These are phyloP conservation scores for Tephrocybe sp. DNA, from an alignment of 768 basidiomycete species.

Conservation along the genomic window DNA sequence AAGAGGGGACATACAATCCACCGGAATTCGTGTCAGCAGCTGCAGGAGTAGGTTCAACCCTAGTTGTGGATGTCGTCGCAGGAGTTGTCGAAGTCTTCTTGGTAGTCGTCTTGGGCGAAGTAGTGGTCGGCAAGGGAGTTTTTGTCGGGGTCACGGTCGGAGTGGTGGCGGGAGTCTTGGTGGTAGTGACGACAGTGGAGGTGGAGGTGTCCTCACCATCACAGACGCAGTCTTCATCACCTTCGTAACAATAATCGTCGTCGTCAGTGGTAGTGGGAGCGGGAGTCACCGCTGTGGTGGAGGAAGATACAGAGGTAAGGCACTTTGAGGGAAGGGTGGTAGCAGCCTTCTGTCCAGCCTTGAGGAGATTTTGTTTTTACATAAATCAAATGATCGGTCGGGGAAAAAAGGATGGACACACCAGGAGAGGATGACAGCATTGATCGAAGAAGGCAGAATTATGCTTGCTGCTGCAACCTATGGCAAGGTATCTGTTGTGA, in stretches of 20 bases:
- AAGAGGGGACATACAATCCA: conserved; percentile 43
- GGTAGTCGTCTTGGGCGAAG: conserved; percentile 20
- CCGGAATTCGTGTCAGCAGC: conserved; percentile 27
- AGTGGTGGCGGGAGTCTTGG: conserved; percentile 10
- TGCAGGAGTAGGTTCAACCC: conserved; percentile 14
- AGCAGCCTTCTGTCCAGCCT: conserved; percentile 53
- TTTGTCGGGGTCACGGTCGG: neutral
- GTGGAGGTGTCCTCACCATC: conserved; percentile 23
- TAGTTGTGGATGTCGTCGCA: conserved; percentile 12
- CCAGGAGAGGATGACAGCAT: conserved; percentile 75
- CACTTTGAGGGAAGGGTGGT: conserved; percentile 52
- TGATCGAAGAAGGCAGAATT: conserved; percentile 57
- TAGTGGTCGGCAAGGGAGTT: conserved; percentile 5
- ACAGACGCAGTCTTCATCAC: conserved; percentile 16
- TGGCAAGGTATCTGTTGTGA: conserved; percentile 61
- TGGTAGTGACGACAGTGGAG: conserved; percentile 14
- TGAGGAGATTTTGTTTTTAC: neutral
- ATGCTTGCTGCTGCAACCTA: conserved; percentile 50
- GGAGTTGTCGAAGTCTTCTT: conserved; percentile 15
- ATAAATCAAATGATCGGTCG: neutral
- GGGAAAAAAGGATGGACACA: conserved; percentile 25
- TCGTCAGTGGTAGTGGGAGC: conserved; percentile 32
- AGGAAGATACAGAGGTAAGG: conserved; percentile 36
- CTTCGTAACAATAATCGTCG: conserved; percentile 30
- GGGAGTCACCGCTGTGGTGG: conserved; percentile 23